Base-by-base conservation (phyloP, 805 yeast genomes). In the Zygotorulaspora danielsina region DNA sequence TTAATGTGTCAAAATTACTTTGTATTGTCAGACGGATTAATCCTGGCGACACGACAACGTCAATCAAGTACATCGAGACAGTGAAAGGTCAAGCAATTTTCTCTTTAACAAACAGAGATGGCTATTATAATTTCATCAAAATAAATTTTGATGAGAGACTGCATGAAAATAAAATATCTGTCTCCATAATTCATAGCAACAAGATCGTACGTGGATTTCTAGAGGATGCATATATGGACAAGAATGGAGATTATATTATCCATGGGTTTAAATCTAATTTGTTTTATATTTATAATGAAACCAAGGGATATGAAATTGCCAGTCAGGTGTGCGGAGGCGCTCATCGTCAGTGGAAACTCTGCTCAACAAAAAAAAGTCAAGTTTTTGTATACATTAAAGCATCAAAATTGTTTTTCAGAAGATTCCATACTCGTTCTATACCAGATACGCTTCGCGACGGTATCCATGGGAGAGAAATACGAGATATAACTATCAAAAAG, bases 381-480 rank as follows among this genome's bases (percentile, higher is more conserved):
- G 66, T 71, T 32, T 75, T 86, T 46, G 65, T 71, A 16, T 84
- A 76, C 55, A 76, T 84, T 9, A 78, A 78, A 57, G 72, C 80
- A 18, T 70, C 81, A 4, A 60, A 65, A 12, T 57, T 81, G 28
- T 61, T 64, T 35, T 50, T 75, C 16, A 68, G 70, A 39, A 50
- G 42, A 45, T 62, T 60, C 42, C 50, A 55, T 24, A 49, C 46
- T 24, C 47, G 57, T 1, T 12, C 26, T 1, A 40, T 49, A 3
- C 66, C 67, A 3, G 55, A 60, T 17, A 44, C 69, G 6, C 53
- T 81, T 18, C 66, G 66, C 24, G 64, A 70, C 7, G 96, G 97
- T 0, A 71, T 86, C 1, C 97, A 93, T 60, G 98, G 98, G 1
- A 73, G 97, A 46, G 98, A 93, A 60, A 76, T 90, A 5, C 71